Evolutionary conservation across 352 stramenopile species (phyloP).

Genomic region (Globisporangium orthogonon): DNA sequence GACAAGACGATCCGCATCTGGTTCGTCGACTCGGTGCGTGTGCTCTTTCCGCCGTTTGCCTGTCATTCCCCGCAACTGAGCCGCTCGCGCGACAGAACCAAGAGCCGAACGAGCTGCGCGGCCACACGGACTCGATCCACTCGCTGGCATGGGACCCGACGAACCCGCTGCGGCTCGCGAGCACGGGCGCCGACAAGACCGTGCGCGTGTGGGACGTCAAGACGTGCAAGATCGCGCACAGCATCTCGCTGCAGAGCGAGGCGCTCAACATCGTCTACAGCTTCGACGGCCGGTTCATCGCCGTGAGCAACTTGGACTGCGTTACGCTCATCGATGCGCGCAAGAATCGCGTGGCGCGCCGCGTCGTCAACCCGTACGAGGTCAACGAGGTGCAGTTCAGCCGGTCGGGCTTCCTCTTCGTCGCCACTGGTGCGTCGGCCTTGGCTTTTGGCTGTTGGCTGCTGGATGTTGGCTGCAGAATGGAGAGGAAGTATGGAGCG

Average conservation of each 20-base stretch:
- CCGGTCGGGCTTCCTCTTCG: constrained; percentile 71
- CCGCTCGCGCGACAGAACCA: constrained; percentile 23
- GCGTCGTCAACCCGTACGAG: constrained; percentile 79
- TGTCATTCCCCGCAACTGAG: not conserved
- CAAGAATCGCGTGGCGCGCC: constrained; percentile 72
- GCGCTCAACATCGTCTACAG: constrained; percentile 78
- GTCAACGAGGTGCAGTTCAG: constrained; percentile 83
- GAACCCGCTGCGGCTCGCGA: constrained; percentile 48
- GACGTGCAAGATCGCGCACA: constrained; percentile 69
- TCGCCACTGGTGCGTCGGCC: constrained; percentile 37
- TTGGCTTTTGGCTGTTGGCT: no score
- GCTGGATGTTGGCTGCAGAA: no score
- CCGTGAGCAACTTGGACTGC: constrained; percentile 64
- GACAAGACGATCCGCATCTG: constrained; percentile 80
- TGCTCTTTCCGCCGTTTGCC: not conserved
- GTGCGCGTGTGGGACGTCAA: constrained; percentile 84
- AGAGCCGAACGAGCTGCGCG: constrained; percentile 51
- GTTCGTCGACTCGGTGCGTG: constrained; percentile 45
- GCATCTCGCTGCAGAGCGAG: constrained; percentile 65
- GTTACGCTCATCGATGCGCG: constrained; percentile 78
- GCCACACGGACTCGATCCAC: constrained; percentile 67
- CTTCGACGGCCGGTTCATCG: constrained; percentile 77
- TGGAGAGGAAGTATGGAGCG: no score
- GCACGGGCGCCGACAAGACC: constrained; percentile 71
- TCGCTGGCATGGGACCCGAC: constrained; percentile 77